phyloP scores from a whole-genome alignment of 2,329 filamentous ascomycete species.

The Plectosphaerella plurivora region DNA sequence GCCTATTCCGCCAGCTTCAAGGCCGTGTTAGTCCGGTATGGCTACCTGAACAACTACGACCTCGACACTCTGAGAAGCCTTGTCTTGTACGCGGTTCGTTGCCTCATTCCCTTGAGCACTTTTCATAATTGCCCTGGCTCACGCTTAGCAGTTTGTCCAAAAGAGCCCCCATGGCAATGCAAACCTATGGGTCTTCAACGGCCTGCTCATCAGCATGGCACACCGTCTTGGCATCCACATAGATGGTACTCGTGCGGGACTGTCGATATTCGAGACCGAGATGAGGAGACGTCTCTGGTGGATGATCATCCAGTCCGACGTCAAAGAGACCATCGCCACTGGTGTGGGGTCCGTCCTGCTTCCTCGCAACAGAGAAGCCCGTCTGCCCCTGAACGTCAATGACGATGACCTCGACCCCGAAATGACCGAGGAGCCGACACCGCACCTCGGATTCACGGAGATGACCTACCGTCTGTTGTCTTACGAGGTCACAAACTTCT shows the following conservation, averaged over 20 bases:
- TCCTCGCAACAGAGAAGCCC: constrained; percentile 27
- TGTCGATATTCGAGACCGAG: constrained; percentile 18
- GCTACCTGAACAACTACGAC: constrained; percentile 55
- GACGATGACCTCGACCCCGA: constrained; percentile 47
- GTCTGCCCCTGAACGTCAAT: constrained; percentile 52
- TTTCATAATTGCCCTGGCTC: too few relatives aligned
- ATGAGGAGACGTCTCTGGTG: constrained; percentile 23
- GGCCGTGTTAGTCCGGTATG: constrained; percentile 41
- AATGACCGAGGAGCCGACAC: constrained; percentile 39
- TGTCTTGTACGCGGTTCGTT: background rate
- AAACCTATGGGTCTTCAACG: constrained; percentile 51
- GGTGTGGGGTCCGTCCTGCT: constrained; percentile 5
- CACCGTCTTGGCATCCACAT: constrained; percentile 63
- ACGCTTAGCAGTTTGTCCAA: background rate
- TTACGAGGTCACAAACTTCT: background rate
- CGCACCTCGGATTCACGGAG: constrained; percentile 47
- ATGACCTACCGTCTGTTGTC: constrained; percentile 36
- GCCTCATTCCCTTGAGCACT: too few relatives aligned
- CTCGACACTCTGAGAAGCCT: constrained; percentile 23
- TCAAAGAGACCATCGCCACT: constrained; percentile 5
- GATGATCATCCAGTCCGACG: constrained; percentile 17
- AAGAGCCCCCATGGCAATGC: background rate
- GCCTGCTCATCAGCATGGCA: constrained; percentile 56
- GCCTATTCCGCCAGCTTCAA: constrained; percentile 47
- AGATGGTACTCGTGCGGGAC: constrained; percentile 26